Conservation (phyloP, 148 eudicot genomes). For the Chenopodium quinoa region DNA sequence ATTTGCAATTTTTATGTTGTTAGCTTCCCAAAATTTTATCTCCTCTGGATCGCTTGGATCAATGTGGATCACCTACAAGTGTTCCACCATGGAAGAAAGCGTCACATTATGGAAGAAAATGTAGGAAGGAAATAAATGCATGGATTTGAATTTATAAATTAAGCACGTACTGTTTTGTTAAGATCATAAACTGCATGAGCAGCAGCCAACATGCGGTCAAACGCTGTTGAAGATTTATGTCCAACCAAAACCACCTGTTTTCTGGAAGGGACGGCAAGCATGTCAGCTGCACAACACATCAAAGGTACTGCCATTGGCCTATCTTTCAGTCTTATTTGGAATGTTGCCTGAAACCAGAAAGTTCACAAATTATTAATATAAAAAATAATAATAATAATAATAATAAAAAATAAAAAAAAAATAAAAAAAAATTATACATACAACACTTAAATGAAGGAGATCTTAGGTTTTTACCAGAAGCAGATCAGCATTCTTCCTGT, state of each 20-base stretch:
- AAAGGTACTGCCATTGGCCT: slow-evolving; percentile 83
- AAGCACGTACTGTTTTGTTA: slow-evolving; percentile 54
- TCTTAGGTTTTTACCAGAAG: slow-evolving; percentile 55
- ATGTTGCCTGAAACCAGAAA: slow-evolving; percentile 53
- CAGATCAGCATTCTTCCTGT: slow-evolving; percentile 59
- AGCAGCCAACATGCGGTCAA: slow-evolving; percentile 63
- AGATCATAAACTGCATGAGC: slow-evolving; percentile 74
- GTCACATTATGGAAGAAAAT: neutral
- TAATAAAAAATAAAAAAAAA: neutral
- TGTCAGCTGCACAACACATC: slow-evolving; percentile 94
- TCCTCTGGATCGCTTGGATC: slow-evolving; percentile 42
- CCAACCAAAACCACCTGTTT: slow-evolving; percentile 90
- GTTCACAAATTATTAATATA: neutral
- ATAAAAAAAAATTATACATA: neutral
- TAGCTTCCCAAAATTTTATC: slow-evolving; percentile 32
- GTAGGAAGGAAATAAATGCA: neutral
- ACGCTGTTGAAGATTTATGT: slow-evolving; percentile 37
- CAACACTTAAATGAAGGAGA: neutral
- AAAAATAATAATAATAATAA: neutral
- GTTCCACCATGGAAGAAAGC: neutral
- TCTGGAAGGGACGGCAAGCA: slow-evolving; percentile 67
- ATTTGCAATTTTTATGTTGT: slow-evolving; percentile 45
- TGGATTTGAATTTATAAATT: neutral
- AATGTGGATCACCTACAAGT: slow-evolving; percentile 70
- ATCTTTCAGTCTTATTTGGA: slow-evolving; percentile 69